Evolutionary conservation across 257 asterid genomes (phyloP).

Genomic region (Scutellaria minor): DNA sequence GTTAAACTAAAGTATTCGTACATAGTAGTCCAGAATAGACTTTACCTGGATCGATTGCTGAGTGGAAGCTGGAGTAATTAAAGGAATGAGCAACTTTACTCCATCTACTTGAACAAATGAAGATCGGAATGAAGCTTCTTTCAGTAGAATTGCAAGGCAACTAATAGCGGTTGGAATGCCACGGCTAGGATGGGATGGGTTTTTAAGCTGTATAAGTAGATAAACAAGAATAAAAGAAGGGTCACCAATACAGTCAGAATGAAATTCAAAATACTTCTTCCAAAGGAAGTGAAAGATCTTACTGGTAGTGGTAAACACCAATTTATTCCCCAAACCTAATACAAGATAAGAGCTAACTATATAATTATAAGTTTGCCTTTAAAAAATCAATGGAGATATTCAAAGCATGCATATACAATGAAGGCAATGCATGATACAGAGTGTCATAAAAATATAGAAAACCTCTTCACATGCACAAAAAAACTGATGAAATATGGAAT

Average conservation of each 20-base stretch:
- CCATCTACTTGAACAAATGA: constrained; percentile 88
- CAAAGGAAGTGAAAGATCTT: constrained; percentile 3
- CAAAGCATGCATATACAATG: not conserved
- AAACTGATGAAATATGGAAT: constrained; percentile 9
- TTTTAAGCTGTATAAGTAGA: constrained; percentile 61
- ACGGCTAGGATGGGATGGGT: constrained; percentile 76
- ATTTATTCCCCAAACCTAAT: not conserved
- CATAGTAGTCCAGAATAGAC: not conserved
- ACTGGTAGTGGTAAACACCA: not conserved
- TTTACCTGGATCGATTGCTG: constrained; percentile 91
- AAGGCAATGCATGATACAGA: constrained; percentile 5
- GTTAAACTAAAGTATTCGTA: constrained; percentile 6
- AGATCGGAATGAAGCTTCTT: constrained; percentile 69
- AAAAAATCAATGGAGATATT: no score
- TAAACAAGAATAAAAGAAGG: constrained; percentile 11
- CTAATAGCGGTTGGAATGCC: constrained; percentile 71
- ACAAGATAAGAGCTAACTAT: not conserved
- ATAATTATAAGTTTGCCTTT: not conserved
- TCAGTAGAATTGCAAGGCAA: constrained; percentile 73
- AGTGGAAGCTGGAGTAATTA: constrained; percentile 82
- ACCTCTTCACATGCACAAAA: not conserved
- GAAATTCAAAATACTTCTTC: not conserved
- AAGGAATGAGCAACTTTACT: constrained; percentile 78
- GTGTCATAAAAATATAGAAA: constrained; percentile 18
- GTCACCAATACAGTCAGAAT: not conserved